Evolutionary conservation across 164 flowering plant species (phyloP).

Genomic region (Magnolia kwangsiensis): DNA sequence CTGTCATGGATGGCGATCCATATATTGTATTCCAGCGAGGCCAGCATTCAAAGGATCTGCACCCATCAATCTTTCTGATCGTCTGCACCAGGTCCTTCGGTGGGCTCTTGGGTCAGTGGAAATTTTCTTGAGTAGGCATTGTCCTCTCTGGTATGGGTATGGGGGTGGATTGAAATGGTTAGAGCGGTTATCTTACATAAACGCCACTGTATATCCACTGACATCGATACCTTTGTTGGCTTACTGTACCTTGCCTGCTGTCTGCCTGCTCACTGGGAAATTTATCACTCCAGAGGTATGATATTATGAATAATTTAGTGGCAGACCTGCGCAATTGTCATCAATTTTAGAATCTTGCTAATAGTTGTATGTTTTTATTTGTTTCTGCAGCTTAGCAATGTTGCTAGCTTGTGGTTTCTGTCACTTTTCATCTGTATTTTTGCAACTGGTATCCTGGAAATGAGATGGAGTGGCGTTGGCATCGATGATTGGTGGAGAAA

Average conservation of each 20-base stretch:
- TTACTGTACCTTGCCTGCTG: slow-evolving; percentile 66
- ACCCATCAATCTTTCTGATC: slow-evolving; percentile 72
- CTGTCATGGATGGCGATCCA: slow-evolving; percentile 69
- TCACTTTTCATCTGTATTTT: slow-evolving; percentile 59
- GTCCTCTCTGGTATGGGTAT: slow-evolving; percentile 70
- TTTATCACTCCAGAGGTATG: slow-evolving; percentile 66
- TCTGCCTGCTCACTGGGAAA: slow-evolving; percentile 63
- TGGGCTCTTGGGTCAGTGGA: slow-evolving; percentile 82
- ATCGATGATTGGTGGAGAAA: slow-evolving; percentile 76
- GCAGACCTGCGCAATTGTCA: background rate
- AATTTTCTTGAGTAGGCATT: slow-evolving; percentile 65
- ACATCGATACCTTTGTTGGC: slow-evolving; percentile 64
- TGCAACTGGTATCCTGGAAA: slow-evolving; percentile 53
- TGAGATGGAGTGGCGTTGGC: slow-evolving; percentile 76
- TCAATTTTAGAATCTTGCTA: background rate
- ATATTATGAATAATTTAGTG: background rate
- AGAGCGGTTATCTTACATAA: slow-evolving; percentile 62
- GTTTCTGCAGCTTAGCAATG: slow-evolving; percentile 51
- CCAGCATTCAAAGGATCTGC: slow-evolving; percentile 71
- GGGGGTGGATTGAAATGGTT: slow-evolving; percentile 55
- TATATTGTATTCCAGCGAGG: slow-evolving; percentile 54
- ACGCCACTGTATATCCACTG: slow-evolving; percentile 54
- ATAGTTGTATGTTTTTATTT: slow-evolving; percentile 9
- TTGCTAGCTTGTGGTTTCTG: slow-evolving; percentile 62
- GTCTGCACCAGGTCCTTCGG: slow-evolving; percentile 61